Evolutionary conservation across 2,329 filamentous ascomycete genomes (phyloP).

Genomic region (Hirsutella rhossiliensis): DNA sequence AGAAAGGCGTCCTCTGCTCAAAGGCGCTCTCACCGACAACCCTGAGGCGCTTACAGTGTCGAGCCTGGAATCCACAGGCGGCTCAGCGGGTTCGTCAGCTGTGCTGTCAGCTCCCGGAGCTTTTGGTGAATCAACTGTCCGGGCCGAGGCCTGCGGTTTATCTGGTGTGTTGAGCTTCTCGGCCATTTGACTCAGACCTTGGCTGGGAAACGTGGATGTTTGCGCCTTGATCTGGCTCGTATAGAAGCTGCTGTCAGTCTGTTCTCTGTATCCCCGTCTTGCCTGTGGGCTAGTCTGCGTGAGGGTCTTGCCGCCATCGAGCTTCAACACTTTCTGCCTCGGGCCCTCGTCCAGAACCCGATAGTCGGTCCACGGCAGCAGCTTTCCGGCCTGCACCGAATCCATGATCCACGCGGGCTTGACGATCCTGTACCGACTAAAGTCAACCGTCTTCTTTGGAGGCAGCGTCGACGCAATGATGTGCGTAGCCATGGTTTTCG

Average conservation of each 20-base stretch:
- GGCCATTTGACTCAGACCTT: conserved; percentile 14
- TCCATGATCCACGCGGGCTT: conserved; percentile 93
- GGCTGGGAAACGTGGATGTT: conserved; percentile 11
- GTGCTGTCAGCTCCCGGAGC: neutral
- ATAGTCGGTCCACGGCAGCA: conserved; percentile 80
- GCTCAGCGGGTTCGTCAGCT: too few species aligned
- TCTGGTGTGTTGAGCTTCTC: conserved; percentile 15
- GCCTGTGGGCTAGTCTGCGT: conserved; percentile 50
- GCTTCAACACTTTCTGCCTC: conserved; percentile 63
- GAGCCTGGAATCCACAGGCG: too few species aligned
- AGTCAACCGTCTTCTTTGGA: conserved; percentile 87
- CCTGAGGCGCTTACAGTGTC: neutral
- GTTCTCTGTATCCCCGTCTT: conserved; percentile 60
- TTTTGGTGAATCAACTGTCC: neutral
- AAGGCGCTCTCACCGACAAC: too few species aligned
- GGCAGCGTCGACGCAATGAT: conserved; percentile 87
- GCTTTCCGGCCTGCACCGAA: conserved; percentile 66
- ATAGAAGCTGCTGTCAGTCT: conserved; percentile 76
- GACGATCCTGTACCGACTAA: conserved; percentile 77
- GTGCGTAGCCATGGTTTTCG: conserved; percentile 89
- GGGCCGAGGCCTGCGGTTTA: neutral
- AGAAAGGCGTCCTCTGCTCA: too few species aligned
- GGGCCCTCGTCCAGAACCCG: conserved; percentile 75
- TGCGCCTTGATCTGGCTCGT: conserved; percentile 50
- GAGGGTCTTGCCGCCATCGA: conserved; percentile 49